Base-by-base conservation (phyloP, 768 basidiomycete species). In the Hemileccinum impolitum region DNA sequence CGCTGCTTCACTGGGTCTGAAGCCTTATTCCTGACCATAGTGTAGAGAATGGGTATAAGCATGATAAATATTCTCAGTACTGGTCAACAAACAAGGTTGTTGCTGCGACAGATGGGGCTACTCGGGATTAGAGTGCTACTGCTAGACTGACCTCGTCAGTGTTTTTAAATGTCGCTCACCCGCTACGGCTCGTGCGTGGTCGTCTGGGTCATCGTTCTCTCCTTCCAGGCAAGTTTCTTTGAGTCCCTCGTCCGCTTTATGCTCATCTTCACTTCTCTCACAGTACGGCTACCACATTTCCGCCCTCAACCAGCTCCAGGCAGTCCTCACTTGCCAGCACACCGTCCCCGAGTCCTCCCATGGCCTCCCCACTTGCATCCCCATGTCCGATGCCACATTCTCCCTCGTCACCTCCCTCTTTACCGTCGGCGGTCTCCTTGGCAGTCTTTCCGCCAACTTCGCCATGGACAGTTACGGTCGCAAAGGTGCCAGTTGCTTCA, bases 221-320 rank as follows among this genome's bases (percentile, higher is more conserved):
- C 84, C 10, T 88, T 89, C 60, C 71, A 73, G 70, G 75, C 68
- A 56, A 50, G 64, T 53, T 28, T 30, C 2, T 26, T 30, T n/a
- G n/a, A n/a, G n/a, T 21, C 30, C 14, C 19, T 41, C 19, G 10
- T 30, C 3, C 12, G 15, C 4, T 4, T 13, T 1, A 11, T 9
- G 4, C n/a, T 39, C 25, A 14, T 15, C 8, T 28, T 46, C 14
- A 52, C 31, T 6, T 26, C 13, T 25, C 40, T 38, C 46, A 21
- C 46, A 90, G 80, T 91, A 90, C 70, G 94, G 93, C n/a, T 96
- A 88, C 67, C 91, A 95, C 66, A 90, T 93, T 36, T 89, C 92
- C 2, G 85, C 85, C 14, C 78, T 97, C 51, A 97, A 97, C 65
- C 92, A 94, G 64, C 84, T 94, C 21, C 84, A 90, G 61, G 78